Evolutionary conservation across 768 basidiomycete genomes (phyloP).

Genomic region (Suillus ampliporus): DNA sequence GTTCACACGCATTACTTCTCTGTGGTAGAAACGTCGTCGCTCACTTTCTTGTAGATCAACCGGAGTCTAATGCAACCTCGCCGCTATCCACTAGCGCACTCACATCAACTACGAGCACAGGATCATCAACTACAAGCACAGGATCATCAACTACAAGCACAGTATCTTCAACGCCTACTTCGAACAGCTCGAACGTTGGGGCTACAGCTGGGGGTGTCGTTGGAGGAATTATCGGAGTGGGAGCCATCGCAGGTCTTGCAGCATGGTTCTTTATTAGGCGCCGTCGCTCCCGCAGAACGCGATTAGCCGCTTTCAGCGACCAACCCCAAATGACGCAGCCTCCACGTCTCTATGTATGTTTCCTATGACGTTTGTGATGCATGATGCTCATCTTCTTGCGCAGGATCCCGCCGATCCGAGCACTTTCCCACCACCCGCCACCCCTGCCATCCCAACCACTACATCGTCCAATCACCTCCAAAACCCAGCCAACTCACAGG

Average conservation of each 20-base stretch:
- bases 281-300: conserved; percentile 28
- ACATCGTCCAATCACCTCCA: conserved; percentile 11
- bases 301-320: conserved; percentile 17
- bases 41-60: conserved; percentile 37
- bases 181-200: conserved; percentile 44
- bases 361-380: not conserved
- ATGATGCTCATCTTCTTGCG: not conserved
- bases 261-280: conserved; percentile 46
- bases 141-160: conserved; percentile 9
- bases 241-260: conserved; percentile 43
- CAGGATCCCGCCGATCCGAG: conserved; percentile 44
- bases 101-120: conserved; percentile 4
- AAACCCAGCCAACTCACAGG: conserved; percentile 12
- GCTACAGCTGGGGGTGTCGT: conserved; percentile 59
- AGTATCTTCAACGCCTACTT: conserved; percentile 9
- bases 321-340: conserved; percentile 23
- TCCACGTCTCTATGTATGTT: conserved; percentile 34
- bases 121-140: conserved; percentile 14
- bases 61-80: conserved; percentile 47
- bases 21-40: not conserved
- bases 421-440: conserved; percentile 37
- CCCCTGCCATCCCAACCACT: conserved; percentile 12
- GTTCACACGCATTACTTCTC: not conserved
- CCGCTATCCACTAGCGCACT: conserved; percentile 20
- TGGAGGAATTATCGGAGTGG: conserved; percentile 44